These are phyloP conservation scores for Ganoderma lucidum DNA, from an alignment of 1,284 basidiomycete species.

Conservation along the genomic window DNA sequence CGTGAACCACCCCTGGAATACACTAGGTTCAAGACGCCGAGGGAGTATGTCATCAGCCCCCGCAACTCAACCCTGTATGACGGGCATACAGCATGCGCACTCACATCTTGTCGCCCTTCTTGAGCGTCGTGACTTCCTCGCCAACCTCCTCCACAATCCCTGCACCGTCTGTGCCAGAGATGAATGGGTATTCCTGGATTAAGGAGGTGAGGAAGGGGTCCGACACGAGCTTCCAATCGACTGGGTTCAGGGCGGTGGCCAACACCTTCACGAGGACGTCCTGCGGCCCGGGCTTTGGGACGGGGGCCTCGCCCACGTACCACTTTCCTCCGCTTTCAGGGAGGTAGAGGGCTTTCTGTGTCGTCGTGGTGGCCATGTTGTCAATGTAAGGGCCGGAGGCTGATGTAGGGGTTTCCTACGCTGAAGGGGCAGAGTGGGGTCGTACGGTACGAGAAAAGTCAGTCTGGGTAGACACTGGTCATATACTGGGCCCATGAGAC, in stretches of 20 bases:
- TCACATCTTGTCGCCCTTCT: slow-evolving; percentile 55
- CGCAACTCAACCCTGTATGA: neutral
- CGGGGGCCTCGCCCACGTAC: slow-evolving; percentile 26
- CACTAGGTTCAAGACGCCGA: slow-evolving; percentile 24
- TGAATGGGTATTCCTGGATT: slow-evolving; percentile 48
- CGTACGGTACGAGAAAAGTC: neutral
- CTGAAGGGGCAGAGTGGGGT: neutral
- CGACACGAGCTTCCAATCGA: slow-evolving; percentile 48
- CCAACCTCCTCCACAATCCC: slow-evolving; percentile 66
- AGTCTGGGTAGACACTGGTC: neutral
- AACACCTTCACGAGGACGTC: slow-evolving; percentile 51
- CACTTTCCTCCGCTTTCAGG: slow-evolving; percentile 29
- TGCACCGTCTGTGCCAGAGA: slow-evolving; percentile 65
- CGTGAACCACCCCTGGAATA: slow-evolving; percentile 37
- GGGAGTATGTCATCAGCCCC: neutral
- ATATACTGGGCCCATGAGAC: slow-evolving; percentile 4
- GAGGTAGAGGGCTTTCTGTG: slow-evolving; percentile 40
- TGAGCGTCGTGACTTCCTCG: slow-evolving; percentile 57
- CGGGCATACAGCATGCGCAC: neutral
- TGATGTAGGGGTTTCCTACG: too few relatives aligned
- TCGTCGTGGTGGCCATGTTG: neutral
- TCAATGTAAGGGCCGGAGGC: too few relatives aligned
- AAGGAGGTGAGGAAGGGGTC: slow-evolving; percentile 37
- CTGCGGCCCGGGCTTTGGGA: slow-evolving; percentile 46
- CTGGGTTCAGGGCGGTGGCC: slow-evolving; percentile 50